Conservation (phyloP, 805 yeast species). For the Yarrowia sp. region DNA sequence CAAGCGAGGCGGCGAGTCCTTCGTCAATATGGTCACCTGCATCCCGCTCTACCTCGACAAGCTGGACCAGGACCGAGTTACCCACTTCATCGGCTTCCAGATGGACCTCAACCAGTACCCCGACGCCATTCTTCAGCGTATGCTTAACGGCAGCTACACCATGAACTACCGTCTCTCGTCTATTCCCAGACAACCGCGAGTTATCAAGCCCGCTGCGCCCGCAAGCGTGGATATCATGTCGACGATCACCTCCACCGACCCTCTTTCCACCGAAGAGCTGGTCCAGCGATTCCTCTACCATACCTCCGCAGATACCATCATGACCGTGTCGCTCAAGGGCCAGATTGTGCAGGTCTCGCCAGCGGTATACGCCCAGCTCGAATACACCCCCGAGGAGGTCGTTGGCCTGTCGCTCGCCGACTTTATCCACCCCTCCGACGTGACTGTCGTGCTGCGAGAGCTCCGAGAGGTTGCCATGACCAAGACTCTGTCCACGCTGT, state of each 20-base stretch:
- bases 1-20: conserved; percentile 23
- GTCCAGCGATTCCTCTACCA: conserved; percentile 25
- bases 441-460: conserved; percentile 9
- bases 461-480: neutral
- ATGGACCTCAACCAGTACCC: conserved; percentile 26
- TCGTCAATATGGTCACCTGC: conserved; percentile 23
- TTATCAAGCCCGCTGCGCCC: neutral
- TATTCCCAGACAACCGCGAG: conserved; percentile 8
- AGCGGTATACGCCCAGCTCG: neutral
- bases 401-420: neutral
- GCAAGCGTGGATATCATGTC: conserved; percentile 4
- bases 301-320: conserved; percentile 16
- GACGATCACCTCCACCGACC: conserved; percentile 7
- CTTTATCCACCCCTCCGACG: conserved; percentile 19
- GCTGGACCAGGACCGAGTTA: neutral
- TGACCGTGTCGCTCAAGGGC: conserved; percentile 19
- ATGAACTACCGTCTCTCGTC: conserved; percentile 21
- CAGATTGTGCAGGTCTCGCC: conserved; percentile 13
- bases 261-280: conserved; percentile 5
- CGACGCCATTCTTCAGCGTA: conserved; percentile 22
- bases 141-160: conserved; percentile 22
- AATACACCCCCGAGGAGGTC: conserved; percentile 16
- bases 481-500: neutral
- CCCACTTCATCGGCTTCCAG: conserved; percentile 24
- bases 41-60: conserved; percentile 8